These are phyloP conservation scores for Penicillium psychrofluorescens DNA, from an alignment of 495 filamentous ascomycete genomes.

Conservation along the genomic window DNA sequence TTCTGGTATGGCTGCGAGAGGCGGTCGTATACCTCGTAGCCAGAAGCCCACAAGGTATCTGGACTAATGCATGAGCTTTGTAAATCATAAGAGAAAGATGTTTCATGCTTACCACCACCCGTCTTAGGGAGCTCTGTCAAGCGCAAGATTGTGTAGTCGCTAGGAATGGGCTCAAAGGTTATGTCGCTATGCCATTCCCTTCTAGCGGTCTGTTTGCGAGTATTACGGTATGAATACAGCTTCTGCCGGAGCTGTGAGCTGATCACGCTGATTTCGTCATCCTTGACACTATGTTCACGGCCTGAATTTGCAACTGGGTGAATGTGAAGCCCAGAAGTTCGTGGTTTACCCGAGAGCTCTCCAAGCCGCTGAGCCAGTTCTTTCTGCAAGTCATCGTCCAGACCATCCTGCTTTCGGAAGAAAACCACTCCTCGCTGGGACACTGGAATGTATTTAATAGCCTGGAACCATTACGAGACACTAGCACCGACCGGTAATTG, in stretches of 20 bases:
- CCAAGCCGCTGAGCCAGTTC: conserved; percentile 60
- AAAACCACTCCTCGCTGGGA: conserved; percentile 77
- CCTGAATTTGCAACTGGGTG: conserved; percentile 61
- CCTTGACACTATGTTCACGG: conserved; percentile 50
- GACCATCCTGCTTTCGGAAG: conserved; percentile 65
- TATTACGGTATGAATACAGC: conserved; percentile 37
- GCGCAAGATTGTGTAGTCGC: conserved; percentile 61
- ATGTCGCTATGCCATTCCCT: conserved; percentile 63
- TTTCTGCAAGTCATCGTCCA: conserved; percentile 61
- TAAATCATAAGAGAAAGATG: background rate
- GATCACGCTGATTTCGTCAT: conserved; percentile 71
- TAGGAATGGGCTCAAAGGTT: conserved; percentile 61
- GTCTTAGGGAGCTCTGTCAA: conserved; percentile 58
- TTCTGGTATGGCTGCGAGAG: conserved; percentile 55
- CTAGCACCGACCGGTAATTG: conserved; percentile 49
- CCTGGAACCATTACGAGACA: background rate
- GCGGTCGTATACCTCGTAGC: conserved; percentile 74
- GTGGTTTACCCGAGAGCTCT: conserved; percentile 55
- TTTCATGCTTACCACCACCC: conserved; percentile 51
- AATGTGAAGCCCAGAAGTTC: conserved; percentile 61
- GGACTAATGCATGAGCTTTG: conserved; percentile 2
- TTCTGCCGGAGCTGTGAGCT: conserved; percentile 51
- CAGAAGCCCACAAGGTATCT: conserved; percentile 71
- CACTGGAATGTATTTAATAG: conserved; percentile 37
- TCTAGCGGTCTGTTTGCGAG: conserved; percentile 15